Evolutionary conservation across 495 filamentous ascomycete species (phyloP).

Genomic region (Aspergillus indologenus): DNA sequence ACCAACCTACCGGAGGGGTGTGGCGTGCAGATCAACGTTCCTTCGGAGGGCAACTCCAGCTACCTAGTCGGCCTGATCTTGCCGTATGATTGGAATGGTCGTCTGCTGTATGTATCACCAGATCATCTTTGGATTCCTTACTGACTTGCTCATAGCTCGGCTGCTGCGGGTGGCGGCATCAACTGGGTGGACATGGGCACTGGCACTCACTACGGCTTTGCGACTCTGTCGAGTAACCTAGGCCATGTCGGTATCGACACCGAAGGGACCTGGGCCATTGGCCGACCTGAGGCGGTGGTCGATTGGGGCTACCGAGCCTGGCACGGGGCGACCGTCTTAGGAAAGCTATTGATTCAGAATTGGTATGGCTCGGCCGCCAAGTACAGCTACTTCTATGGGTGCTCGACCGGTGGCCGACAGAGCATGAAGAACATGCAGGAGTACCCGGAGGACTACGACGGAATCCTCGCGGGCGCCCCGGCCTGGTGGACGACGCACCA

Average conservation of each 20-base stretch:
- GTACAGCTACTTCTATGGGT: slow-evolving; percentile 55
- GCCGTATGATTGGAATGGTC: slow-evolving; percentile 48
- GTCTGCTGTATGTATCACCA: slow-evolving; percentile 37
- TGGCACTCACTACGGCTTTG: slow-evolving; percentile 45
- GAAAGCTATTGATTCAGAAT: slow-evolving; percentile 27
- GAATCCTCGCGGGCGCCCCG: slow-evolving; percentile 27
- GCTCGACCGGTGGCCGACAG: slow-evolving; percentile 58
- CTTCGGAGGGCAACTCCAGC: slow-evolving; percentile 36
- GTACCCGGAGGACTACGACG: slow-evolving; percentile 47
- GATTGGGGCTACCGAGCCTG: slow-evolving; percentile 20
- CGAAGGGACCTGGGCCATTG: slow-evolving; percentile 45
- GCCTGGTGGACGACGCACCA: slow-evolving; percentile 50
- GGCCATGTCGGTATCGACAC: slow-evolving; percentile 44
- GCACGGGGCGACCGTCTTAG: slow-evolving; percentile 21
- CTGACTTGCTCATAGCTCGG: slow-evolving; percentile 34
- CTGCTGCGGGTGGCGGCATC: slow-evolving; percentile 52
- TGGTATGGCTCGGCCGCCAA: slow-evolving; percentile 42
- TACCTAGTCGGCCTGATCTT: slow-evolving; percentile 52
- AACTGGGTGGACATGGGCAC: slow-evolving; percentile 53
- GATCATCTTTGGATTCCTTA: neutral
- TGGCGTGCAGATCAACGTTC: slow-evolving; percentile 45
- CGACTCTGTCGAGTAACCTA: slow-evolving; percentile 52
- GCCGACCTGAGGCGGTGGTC: slow-evolving; percentile 34
- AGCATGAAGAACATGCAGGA: slow-evolving; percentile 51
- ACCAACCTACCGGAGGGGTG: slow-evolving; percentile 48